Evolutionary conservation across 1,139 yeast genomes (phyloP).

Genomic region (Yamadazyma diddensiae): DNA sequence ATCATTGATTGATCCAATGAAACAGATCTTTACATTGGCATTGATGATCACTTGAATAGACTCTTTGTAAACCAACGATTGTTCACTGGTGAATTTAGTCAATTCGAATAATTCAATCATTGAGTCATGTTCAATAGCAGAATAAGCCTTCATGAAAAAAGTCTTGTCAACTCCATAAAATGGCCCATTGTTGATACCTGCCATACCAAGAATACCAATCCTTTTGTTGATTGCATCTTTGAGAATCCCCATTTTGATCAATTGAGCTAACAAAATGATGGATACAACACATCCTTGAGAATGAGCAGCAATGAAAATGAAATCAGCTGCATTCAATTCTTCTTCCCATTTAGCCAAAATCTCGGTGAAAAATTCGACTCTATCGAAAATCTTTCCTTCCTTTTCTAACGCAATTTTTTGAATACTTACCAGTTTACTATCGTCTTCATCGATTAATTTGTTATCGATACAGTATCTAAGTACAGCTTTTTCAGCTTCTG

Average conservation of each 20-base stretch:
- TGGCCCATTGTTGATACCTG: slow-evolving; percentile 93
- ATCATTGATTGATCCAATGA: slow-evolving; percentile 75
- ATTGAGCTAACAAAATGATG: slow-evolving; percentile 66
- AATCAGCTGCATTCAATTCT: slow-evolving; percentile 75
- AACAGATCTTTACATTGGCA: slow-evolving; percentile 72
- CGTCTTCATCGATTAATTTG: slow-evolving; percentile 37
- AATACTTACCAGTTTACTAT: slow-evolving; percentile 52
- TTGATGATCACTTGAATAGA: slow-evolving; percentile 62
- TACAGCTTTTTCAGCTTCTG: slow-evolving; percentile 78
- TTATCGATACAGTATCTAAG: slow-evolving; percentile 68
- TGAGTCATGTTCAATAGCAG: slow-evolving; percentile 87
- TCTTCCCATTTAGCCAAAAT: slow-evolving; percentile 68
- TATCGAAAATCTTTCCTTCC: slow-evolving; percentile 83
- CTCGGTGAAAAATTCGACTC: slow-evolving; percentile 78
- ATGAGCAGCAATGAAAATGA: slow-evolving; percentile 85
- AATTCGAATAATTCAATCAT: slow-evolving; percentile 82
- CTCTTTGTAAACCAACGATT: slow-evolving; percentile 68
- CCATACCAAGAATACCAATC: slow-evolving; percentile 86
- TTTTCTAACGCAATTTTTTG: slow-evolving; percentile 91
- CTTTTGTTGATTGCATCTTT: slow-evolving; percentile 45
- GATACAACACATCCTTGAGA: slow-evolving; percentile 96
- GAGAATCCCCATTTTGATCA: slow-evolving; percentile 69
- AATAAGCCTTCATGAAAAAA: slow-evolving; percentile 79
- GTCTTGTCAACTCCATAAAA: slow-evolving; percentile 86
- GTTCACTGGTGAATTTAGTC: slow-evolving; percentile 70